Evolutionary conservation across 768 basidiomycete species (phyloP).

Genomic region (Rhodotorula graminis): DNA sequence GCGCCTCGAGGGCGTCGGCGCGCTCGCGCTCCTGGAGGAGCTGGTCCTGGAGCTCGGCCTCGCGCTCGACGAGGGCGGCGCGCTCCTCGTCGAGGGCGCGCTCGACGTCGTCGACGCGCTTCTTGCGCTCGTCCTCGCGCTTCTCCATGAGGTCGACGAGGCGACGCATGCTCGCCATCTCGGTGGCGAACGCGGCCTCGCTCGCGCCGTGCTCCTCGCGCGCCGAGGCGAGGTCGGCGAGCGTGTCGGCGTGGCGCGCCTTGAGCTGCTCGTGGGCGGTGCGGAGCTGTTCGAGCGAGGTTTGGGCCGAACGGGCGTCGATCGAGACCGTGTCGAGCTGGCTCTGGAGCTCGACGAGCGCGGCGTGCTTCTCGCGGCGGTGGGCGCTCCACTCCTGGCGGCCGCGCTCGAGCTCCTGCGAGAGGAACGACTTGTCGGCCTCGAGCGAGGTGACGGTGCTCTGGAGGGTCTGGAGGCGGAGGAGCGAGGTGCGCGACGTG

Average conservation of each 20-base stretch:
- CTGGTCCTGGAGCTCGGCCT: constrained; percentile 63
- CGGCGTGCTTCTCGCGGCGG: constrained; percentile 54
- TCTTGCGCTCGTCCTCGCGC: constrained; percentile 76
- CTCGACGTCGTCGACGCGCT: constrained; percentile 75
- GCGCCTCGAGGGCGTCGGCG: constrained; percentile 52
- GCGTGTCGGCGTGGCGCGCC: constrained; percentile 70
- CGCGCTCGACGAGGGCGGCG: constrained; percentile 63
- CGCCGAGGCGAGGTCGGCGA: constrained; percentile 68
- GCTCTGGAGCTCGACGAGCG: constrained; percentile 68
- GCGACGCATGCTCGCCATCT: constrained; percentile 67
- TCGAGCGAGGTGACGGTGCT: constrained; percentile 61
- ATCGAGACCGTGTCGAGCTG: constrained; percentile 69
- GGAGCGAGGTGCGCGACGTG: constrained; percentile 12
- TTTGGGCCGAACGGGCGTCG: constrained; percentile 61
- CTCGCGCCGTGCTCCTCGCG: constrained; percentile 75
- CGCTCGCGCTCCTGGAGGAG: constrained; percentile 65
- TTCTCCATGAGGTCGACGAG: constrained; percentile 81
- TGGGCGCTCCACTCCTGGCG: constrained; percentile 23
- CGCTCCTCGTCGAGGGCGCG: constrained; percentile 72
- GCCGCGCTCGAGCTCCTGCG: constrained; percentile 60
- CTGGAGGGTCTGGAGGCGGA: constrained; percentile 34
- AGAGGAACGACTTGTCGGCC: constrained; percentile 69
- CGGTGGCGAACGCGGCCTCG: constrained; percentile 73
- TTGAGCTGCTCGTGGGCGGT: constrained; percentile 65
- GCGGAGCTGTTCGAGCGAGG: constrained; percentile 67